Evolutionary conservation across 2,329 filamentous ascomycete genomes (phyloP), one percentile per base, ranked within the genome.

Genomic region (Periglandula ipomoeae): DNA sequence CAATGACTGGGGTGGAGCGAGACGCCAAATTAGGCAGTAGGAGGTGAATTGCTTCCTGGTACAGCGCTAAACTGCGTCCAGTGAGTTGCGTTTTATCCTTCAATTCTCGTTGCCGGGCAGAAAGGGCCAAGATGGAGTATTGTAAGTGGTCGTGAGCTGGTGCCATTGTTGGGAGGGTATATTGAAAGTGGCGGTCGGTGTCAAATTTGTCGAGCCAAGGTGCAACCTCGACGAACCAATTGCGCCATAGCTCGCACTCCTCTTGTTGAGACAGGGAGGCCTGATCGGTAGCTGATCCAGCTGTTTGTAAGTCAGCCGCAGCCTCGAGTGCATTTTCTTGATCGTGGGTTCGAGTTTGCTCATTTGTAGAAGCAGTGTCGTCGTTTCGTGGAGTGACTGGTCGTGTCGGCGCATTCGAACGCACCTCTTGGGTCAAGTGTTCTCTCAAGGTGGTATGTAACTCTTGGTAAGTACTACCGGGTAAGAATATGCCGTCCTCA

Each of bases 131-230:
- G n/a, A n/a, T n/a, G n/a, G n/a, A n/a, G n/a, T n/a, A n/a, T 1
- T 70, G 63, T 0, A 78, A 61, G 44, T 74, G 69, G 1, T 65
- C 62, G 2, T 70, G 65, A 5, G 65, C 58, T 24, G 68, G 66
- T 1, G 72, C 69, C 56, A 77, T 67, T 17, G 68, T 66, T 0
- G 74, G 72, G 4, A 77, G 62, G 5, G 69, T 68, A 6, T 70
- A 67, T 19, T 70, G 69, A 52, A 77, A 78, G 24, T 73, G 68
- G 1, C 68, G 63, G 43, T 72, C 62, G 26, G 66, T 65, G 53
- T 78, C 75, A 46, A 78, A 76, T 61, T 75, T 78, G 50, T 78
- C 74, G 1, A 77, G 67, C 73, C 67, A 70, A 0, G 66, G 67
- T 2, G 68, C 65, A 37, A 70, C 61, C 27, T 70, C 67, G 22